Conservation (phyloP, 441 rosid genomes). For the Metrosideros polymorpha region DNA sequence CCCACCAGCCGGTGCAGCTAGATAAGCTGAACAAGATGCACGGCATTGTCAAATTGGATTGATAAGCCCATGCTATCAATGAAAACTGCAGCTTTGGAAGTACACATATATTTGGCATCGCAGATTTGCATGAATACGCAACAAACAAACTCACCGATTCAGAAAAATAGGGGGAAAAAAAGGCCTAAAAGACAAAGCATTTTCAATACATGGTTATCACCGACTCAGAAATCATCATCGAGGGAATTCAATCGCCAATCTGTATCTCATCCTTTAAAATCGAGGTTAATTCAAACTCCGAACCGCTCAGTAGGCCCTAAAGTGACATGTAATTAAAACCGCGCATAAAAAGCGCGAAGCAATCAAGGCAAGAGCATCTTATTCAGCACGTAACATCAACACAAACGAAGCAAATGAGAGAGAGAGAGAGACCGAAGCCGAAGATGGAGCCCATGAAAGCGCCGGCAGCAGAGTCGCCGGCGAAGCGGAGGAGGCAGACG, state of each 20-base stretch:
- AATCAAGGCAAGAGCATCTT: neutral
- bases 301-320: neutral
- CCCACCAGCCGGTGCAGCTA: neutral
- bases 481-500: conserved; percentile 65
- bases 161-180: neutral
- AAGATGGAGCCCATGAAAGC: conserved; percentile 85
- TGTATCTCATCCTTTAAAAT: neutral
- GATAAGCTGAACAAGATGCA: neutral
- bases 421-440: conserved; percentile 46
- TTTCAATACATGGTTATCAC: neutral
- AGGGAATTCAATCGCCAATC: neutral
- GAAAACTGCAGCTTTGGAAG: neutral
- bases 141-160: neutral
- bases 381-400: neutral
- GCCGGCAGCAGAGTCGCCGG: conserved; percentile 76
- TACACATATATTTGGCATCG: neutral
- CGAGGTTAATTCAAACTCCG: neutral
- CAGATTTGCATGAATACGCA: neutral
- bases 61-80: neutral
- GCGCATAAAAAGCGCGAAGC: neutral
- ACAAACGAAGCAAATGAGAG: neutral
- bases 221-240: neutral
- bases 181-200: neutral
- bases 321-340: neutral
- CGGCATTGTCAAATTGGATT: neutral